Evolutionary conservation across 2,329 filamentous ascomycete genomes (phyloP), one percentile per base, ranked within the genome.

Genomic region (Amauroascus verrucosus): DNA sequence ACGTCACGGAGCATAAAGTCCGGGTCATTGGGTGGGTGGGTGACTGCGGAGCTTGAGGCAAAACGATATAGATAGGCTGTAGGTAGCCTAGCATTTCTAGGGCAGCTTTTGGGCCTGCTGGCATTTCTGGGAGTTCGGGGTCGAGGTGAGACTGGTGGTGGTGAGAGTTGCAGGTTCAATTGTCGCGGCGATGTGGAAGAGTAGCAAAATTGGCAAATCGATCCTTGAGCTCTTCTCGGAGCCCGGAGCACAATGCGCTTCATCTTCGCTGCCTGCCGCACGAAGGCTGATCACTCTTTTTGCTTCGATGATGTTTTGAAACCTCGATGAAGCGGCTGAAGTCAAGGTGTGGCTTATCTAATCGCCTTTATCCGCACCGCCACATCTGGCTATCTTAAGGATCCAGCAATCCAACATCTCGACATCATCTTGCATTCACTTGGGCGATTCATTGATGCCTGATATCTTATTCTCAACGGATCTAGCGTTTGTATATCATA

Each of bases 151-250:
- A 53, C 7, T 13, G 37, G 32, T 9, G 43, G 30, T 30, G 46
- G 30, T 22, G 30, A n/a, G 16, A 32, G 30, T 6, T 18, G 30
- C 26, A 32, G 16, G 28, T 37, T 24, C 33, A 50, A 47, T n/a
- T 57, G 48, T 16, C 45, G 46, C 13, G 37, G 35, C 6, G 61
- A 52, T 3, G 60, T 60, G 16, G 60, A 67, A 37, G 63, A 61
- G 55, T 67, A 65, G 54, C 70, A 72, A 37, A 70, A 63, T 59
- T 72, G 69, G 40, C 70, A 72, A 47, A 70, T 58, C 13, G 63
- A 56, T 11, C 61, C 60, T 50, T 63, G 63, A 24, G 58, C 56
- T 40, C 57, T 58, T 48, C 54, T 64, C 38, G 62, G 63, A 22
- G 62, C 60, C 44, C 62, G 64, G 30, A 71, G 52, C 13, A 60